Evolutionary conservation across 129 eudicot species (phyloP).

Genomic region (Scalesia atractyloides): DNA sequence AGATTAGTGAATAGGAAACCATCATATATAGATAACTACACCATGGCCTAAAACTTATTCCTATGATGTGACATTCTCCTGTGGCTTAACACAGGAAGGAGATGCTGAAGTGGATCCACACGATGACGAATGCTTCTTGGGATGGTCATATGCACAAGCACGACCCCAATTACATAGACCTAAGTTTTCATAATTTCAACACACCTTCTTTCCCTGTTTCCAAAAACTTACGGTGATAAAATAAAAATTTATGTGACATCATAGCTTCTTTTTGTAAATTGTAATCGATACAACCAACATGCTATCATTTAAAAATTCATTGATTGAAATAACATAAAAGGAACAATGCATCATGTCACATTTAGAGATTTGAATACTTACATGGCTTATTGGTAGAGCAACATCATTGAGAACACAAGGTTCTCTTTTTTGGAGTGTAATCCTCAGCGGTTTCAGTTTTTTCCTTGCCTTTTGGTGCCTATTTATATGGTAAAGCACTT

Average conservation of each 20-base stretch:
- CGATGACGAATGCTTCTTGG: conserved; percentile 20
- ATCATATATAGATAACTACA: conserved; percentile 1
- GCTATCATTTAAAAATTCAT: background rate
- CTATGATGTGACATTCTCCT: conserved; percentile 15
- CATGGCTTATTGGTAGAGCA: conserved; percentile 66
- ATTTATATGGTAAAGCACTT: conserved; percentile 15
- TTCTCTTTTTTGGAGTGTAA: conserved; percentile 26
- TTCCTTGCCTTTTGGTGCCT: conserved; percentile 29
- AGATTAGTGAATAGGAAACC: conserved; percentile 18
- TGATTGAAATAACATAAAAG: conserved; percentile 15
- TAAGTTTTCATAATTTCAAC: conserved; percentile 36
- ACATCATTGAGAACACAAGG: conserved; percentile 41
- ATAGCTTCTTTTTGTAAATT: conserved; percentile 8
- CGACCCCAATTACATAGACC: conserved; percentile 48
- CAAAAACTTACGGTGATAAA: conserved; percentile 12
- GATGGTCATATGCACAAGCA: conserved; percentile 52
- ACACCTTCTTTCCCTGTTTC: conserved; percentile 47
- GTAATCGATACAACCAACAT: conserved; percentile 2
- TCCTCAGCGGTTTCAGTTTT: conserved; percentile 18
- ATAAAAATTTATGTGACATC: background rate
- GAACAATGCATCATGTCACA: background rate
- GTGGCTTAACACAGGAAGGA: conserved; percentile 19
- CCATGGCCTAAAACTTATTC: conserved; percentile 22
- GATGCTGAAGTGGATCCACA: conserved; percentile 30
- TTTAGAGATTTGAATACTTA: conserved; percentile 33